Evolutionary conservation across 2,329 filamentous ascomycete species (phyloP).

Genomic region (Decorospora gaudefroyi): DNA sequence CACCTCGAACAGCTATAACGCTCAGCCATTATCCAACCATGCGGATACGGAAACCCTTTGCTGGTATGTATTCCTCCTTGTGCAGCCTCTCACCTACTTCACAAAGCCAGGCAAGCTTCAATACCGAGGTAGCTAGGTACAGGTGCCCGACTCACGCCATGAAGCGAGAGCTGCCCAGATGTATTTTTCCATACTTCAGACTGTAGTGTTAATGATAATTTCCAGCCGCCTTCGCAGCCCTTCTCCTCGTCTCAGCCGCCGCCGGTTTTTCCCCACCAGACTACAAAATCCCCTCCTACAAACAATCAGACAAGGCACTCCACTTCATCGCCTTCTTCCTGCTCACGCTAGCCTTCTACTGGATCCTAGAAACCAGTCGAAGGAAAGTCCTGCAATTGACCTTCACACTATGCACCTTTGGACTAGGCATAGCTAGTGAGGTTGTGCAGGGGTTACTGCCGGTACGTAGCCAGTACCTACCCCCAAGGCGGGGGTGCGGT

Average conservation of each 20-base stretch:
- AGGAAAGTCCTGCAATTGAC: conserved; percentile 84
- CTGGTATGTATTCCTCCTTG: conserved; percentile 10
- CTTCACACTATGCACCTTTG: conserved; percentile 74
- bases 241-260: conserved; percentile 68
- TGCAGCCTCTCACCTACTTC: neutral
- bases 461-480: conserved; percentile 36
- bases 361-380: conserved; percentile 89
- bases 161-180: too few species aligned
- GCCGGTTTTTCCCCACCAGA: conserved; percentile 69
- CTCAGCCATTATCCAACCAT: conserved; percentile 1
- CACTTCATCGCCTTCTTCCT: conserved; percentile 89
- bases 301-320: conserved; percentile 79
- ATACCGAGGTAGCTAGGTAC: too few species aligned
- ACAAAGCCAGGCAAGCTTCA: too few species aligned
- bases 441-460: conserved; percentile 74
- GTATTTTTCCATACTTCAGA: too few species aligned
- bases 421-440: conserved; percentile 74
- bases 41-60: conserved; percentile 19
- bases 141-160: too few species aligned
- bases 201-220: too few species aligned
- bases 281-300: conserved; percentile 62
- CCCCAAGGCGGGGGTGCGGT: neutral
- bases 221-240: conserved; percentile 58
- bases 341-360: conserved; percentile 88
- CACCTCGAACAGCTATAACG: conserved; percentile 1